Base-by-base conservation (phyloP, 2,329 filamentous ascomycete species). In the Trichoderma simmonsii region DNA sequence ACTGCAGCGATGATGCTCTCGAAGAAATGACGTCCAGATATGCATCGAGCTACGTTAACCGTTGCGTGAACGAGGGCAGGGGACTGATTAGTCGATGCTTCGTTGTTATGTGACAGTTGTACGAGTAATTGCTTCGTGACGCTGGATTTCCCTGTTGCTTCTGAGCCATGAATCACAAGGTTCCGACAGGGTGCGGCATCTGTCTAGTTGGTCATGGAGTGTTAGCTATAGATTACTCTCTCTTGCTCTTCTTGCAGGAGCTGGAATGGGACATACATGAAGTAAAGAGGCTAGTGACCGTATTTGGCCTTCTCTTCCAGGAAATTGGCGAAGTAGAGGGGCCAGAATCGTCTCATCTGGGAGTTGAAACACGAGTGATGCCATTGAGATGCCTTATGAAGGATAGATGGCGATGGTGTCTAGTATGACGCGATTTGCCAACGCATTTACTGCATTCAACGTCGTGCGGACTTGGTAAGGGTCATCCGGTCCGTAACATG, bases 61-160 rank as follows among this genome's bases (percentile, higher is more conserved):
- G 92, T 83, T 48, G 90, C 88, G 76, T 91, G 88, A 28, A 83
- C 82, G 18, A 91, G 77, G 8, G 85, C 83, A 61, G 73, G 4
- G 24, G 30, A 12, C 14, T 24, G 30, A 11, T 24, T 36, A 18
- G 12, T 14, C 21, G 24, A 73, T 26, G 32, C 73, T n/a, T 62
- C 63, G 28, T 70, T 72, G 24, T 73, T 61, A 51, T 73, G 72
- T 30, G 75, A 75, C 11, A 83, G 71, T 9, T 73, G 66, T 28
- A 72, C 71, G 48, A 83, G 77, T 26, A 83, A 86, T 3, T 86
- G 85, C 71, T 86, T 85, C 4, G 91, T 85, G 65, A 97, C 87
- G 62, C 89, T 88, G 36, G 90, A 93, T 83, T 98, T 98, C 54
- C 94, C 95, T 0, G 95, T 97, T 2, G 94, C 92, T 77, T 95